Evolutionary conservation across 306 rosid species (phyloP).

Genomic region (Cajanus cajan): DNA sequence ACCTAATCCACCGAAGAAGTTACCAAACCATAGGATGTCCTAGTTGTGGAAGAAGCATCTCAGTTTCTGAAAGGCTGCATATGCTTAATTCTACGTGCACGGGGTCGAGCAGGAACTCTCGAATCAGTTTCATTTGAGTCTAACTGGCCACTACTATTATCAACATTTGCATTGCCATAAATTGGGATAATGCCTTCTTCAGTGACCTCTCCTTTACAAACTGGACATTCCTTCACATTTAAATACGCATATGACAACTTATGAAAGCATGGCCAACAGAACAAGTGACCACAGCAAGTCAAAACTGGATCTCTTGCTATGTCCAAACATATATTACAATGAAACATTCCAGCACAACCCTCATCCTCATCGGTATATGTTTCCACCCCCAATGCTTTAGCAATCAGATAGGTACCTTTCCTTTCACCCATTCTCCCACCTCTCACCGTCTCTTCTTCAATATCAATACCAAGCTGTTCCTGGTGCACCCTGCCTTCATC

Average conservation of each 20-base stretch:
- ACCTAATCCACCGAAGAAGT: conserved; percentile 39
- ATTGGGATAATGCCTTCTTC: conserved; percentile 56
- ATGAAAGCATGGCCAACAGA: conserved; percentile 84
- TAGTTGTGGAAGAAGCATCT: conserved; percentile 37
- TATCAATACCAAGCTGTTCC: conserved; percentile 21
- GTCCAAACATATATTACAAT: conserved; percentile 62
- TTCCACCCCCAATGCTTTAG: conserved; percentile 56
- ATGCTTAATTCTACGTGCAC: conserved; percentile 52
- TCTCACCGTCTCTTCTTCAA: conserved; percentile 10
- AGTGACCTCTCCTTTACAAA: conserved; percentile 64
- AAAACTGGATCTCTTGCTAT: conserved; percentile 69
- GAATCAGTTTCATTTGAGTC: conserved; percentile 35
- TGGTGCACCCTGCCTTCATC: not conserved
- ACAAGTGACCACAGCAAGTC: conserved; percentile 89
- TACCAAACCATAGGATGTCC: conserved; percentile 41
- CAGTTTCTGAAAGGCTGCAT: conserved; percentile 47
- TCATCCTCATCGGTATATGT: conserved; percentile 13
- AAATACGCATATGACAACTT: conserved; percentile 49
- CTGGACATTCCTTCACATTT: conserved; percentile 69
- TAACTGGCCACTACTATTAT: conserved; percentile 8
- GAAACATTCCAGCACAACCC: conserved; percentile 43
- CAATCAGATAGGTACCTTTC: conserved; percentile 42
- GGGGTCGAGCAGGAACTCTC: conserved; percentile 61
- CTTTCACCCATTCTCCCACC: conserved; percentile 22
- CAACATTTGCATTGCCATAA: conserved; percentile 49